phyloP scores from a whole-genome alignment of 2,329 filamentous ascomycete species.

The Esteya vermicola region DNA sequence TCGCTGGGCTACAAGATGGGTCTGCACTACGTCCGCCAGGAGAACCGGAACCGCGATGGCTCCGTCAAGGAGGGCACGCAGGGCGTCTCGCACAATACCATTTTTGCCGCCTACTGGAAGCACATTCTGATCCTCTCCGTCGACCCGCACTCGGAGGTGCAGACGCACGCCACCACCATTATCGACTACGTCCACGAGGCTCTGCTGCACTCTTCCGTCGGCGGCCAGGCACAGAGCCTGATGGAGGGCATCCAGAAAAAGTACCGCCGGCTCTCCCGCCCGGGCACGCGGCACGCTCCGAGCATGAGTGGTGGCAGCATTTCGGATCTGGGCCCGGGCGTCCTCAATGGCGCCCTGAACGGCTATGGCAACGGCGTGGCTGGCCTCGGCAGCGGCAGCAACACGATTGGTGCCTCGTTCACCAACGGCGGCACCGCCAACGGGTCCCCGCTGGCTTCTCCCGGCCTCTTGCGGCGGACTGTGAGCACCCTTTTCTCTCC shows the following conservation, averaged over 20 bases:
- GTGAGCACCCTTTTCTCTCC: conserved; percentile 49
- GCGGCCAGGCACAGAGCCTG: conserved; percentile 51
- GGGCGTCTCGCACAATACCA: conserved; percentile 67
- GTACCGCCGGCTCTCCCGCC: conserved; percentile 28
- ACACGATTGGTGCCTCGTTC: neutral
- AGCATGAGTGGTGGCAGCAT: neutral
- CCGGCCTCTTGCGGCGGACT: conserved; percentile 46
- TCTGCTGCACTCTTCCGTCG: conserved; percentile 64
- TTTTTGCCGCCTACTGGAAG: conserved; percentile 91
- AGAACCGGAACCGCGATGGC: conserved; percentile 41
- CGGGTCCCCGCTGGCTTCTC: conserved; percentile 34
- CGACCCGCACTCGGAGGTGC: conserved; percentile 88
- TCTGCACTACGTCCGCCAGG: conserved; percentile 43
- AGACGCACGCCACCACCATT: conserved; percentile 69
- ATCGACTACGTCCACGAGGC: conserved; percentile 73
- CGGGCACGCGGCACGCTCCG: neutral
- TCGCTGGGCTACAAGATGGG: conserved; percentile 47
- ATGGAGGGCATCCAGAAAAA: conserved; percentile 58
- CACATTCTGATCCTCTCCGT: conserved; percentile 81
- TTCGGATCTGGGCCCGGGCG: neutral
- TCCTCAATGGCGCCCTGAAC: neutral
- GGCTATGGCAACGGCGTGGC: neutral
- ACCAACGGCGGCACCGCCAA: conserved; percentile 7
- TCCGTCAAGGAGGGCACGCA: conserved; percentile 41
- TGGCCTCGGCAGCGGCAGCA: neutral